Conservation (phyloP, 2,329 filamentous ascomycete genomes). For the Fusarium solani-melongenae region DNA sequence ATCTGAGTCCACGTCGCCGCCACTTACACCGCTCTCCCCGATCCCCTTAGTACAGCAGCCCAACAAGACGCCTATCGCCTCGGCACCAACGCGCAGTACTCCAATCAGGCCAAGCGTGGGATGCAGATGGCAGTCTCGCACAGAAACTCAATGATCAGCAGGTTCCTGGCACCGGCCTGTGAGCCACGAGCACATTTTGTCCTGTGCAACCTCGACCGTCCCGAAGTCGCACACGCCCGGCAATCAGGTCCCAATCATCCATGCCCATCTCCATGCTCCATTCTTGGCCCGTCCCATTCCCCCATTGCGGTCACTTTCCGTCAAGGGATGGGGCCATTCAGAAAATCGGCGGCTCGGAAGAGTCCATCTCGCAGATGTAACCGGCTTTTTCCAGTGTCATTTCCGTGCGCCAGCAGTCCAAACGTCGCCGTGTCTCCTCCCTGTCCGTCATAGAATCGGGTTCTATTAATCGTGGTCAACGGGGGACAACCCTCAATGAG, state of each 20-base stretch:
- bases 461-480: neutral
- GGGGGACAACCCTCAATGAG: neutral
- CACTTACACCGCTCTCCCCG: slow-evolving; percentile 22
- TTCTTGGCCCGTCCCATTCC: slow-evolving; percentile 15
- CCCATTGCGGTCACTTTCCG: slow-evolving; percentile 1
- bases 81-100: neutral
- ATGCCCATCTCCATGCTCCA: slow-evolving; percentile 17
- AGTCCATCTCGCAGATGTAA: neutral
- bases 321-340: neutral
- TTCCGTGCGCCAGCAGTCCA: neutral
- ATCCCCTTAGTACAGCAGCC: slow-evolving; percentile 6
- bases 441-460: neutral
- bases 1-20: slow-evolving; percentile 10
- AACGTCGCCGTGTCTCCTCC: neutral
- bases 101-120: neutral
- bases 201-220: slow-evolving; percentile 24
- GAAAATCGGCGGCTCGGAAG: slow-evolving; percentile 1
- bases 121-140: neutral
- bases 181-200: slow-evolving; percentile 10
- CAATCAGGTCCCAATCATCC: slow-evolving; percentile 9
- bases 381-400: neutral
- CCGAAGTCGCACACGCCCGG: slow-evolving; percentile 34
- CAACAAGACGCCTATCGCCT: slow-evolving; percentile 5
- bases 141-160: slow-evolving; percentile 16
- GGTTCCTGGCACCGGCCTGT: slow-evolving; percentile 7